A percentile compares a stretch with the other conserved stretches of the same genome.
phyloP scores from a whole-genome alignment of 2,329 filamentous ascomycete genomes.

The Paecilomyces formosus region DNA sequence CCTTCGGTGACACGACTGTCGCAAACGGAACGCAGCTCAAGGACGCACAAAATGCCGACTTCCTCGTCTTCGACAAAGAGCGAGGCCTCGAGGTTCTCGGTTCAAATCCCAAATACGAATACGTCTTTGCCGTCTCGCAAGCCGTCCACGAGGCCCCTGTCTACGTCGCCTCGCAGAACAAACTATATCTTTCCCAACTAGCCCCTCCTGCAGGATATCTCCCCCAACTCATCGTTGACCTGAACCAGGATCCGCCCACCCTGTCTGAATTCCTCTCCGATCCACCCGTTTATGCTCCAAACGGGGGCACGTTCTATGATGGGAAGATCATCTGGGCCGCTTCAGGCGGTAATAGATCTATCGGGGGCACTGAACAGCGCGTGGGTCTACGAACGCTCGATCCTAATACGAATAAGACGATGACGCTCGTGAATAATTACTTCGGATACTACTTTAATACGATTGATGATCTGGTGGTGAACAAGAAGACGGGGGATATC shows the following conservation, averaged over 20 bases:
- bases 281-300: slow-evolving; percentile 38
- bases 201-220: slow-evolving; percentile 28
- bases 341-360: slow-evolving; percentile 29
- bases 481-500: slow-evolving; percentile 13
- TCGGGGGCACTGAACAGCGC: slow-evolving; percentile 30
- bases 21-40: slow-evolving; percentile 23
- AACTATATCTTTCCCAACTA: slow-evolving; percentile 33
- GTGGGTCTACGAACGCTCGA: slow-evolving; percentile 38
- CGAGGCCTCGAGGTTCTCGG: slow-evolving; percentile 31
- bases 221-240: slow-evolving; percentile 31
- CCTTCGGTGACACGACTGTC: slow-evolving; percentile 25
- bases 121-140: slow-evolving; percentile 28
- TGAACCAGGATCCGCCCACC: slow-evolving; percentile 36
- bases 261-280: slow-evolving; percentile 32
- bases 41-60: slow-evolving; percentile 25
- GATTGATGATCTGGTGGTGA: slow-evolving; percentile 13
- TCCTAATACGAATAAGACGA: slow-evolving; percentile 35
- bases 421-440: slow-evolving; percentile 39
- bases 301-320: slow-evolving; percentile 34
- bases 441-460: slow-evolving; percentile 18
- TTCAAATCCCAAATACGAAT: slow-evolving; percentile 27
- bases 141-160: slow-evolving; percentile 38
- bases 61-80: slow-evolving; percentile 31
- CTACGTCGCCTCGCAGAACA: slow-evolving; percentile 33
- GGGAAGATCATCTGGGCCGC: slow-evolving; percentile 34